Conservation (phyloP, 1,139 yeast genomes). For the Yamadazyma atmosphaerica region DNA sequence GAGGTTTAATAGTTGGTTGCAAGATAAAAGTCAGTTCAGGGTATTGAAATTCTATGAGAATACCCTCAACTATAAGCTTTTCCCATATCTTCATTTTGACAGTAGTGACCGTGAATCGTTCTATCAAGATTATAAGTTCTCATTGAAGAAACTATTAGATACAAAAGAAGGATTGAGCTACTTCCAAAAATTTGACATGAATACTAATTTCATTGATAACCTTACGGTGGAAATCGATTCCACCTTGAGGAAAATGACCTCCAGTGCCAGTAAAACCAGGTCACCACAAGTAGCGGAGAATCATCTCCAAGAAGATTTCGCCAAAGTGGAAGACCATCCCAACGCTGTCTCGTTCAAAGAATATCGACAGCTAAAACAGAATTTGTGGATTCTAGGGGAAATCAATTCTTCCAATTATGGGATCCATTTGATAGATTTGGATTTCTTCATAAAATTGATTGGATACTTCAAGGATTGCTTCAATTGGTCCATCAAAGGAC, state of each 20-base stretch:
- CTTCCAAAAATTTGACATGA: constrained; percentile 27
- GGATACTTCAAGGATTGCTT: constrained; percentile 46
- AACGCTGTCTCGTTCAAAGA: constrained; percentile 5
- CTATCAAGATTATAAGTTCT: constrained; percentile 24
- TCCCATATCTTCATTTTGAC: constrained; percentile 24
- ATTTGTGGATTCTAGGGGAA: constrained; percentile 86
- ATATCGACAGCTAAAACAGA: constrained; percentile 64
- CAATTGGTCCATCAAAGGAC: constrained; percentile 67
- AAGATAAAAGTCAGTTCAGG: constrained; percentile 12
- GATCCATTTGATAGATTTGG: constrained; percentile 44
- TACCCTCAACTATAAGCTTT: constrained; percentile 17
- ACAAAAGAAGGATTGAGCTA: constrained; percentile 74
- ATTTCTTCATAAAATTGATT: constrained; percentile 47
- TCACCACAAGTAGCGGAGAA: no score
- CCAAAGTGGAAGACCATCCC: not conserved
- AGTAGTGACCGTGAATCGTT: not conserved
- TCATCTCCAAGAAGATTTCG: not conserved
- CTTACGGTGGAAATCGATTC: constrained; percentile 24
- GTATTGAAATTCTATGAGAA: constrained; percentile 14
- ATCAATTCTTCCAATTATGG: constrained; percentile 73
- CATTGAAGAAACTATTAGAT: constrained; percentile 75
- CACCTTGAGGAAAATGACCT: constrained; percentile 15
- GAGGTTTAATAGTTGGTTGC: constrained; percentile 33
- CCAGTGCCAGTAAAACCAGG: no score
- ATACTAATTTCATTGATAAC: constrained; percentile 25